A percentile compares a stretch with the other conserved stretches of the same genome.
Conservation (phyloP, 139 green algal species). For the Astrephomene gubernaculifera region DNA sequence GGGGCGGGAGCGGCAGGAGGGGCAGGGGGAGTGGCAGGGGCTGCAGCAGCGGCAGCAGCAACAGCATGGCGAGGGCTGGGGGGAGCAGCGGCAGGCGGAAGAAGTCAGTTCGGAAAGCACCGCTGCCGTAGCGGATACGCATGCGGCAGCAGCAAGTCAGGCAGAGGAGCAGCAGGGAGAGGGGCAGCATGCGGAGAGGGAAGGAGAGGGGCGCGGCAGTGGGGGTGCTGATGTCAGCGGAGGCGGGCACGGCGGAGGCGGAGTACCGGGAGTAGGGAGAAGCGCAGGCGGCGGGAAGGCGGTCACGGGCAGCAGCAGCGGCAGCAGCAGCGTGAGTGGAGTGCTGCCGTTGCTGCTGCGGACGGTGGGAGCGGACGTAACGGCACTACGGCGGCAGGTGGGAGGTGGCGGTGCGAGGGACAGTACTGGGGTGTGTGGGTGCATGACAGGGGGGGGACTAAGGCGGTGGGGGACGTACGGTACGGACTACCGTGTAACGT, state of each 20-base stretch:
- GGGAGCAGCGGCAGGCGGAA: background rate
- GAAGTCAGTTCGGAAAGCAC: no score
- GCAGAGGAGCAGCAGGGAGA: background rate
- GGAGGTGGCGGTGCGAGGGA: no score
- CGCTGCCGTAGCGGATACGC: background rate
- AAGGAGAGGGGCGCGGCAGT: background rate
- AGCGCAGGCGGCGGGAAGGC: no score
- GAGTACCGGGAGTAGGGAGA: background rate
- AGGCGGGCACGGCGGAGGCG: no score
- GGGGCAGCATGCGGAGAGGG: background rate
- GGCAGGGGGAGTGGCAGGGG: background rate
- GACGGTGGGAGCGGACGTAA: background rate
- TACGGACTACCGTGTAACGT: no score
- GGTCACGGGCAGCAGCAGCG: background rate
- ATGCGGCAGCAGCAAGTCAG: background rate
- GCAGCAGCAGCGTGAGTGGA: background rate
- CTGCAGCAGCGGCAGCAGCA: background rate
- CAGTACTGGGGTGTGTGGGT: no score
- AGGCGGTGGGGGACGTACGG: no score
- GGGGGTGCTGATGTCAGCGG: no score
- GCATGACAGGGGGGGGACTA: no score
- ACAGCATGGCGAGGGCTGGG: background rate
- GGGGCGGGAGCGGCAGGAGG: background rate
- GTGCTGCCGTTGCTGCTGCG: background rate
- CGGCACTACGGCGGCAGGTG: background rate